Evolutionary conservation across 1,284 basidiomycete species (phyloP), one percentile per base, ranked within the genome.

Genomic region (Grifola frondosa): DNA sequence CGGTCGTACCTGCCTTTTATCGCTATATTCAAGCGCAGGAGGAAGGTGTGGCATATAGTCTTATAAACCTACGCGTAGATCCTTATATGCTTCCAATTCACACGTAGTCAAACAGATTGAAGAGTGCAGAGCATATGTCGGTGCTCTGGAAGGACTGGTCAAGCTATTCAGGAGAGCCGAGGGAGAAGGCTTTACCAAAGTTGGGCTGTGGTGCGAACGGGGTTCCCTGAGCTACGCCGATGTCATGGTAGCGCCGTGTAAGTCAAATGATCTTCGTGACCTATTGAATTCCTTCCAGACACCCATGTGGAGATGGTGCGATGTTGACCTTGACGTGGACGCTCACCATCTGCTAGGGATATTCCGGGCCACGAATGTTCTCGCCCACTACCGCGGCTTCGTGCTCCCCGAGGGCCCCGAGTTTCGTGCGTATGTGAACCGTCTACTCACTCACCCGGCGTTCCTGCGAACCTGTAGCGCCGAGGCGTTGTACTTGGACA

Each of bases 21-120:
- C 78, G 84, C 19, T 89, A 76, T 57, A 71, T 91, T 10, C 88
- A 91, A 67, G 81, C 86, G 0, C 88, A 89, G 62, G 79, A 82
- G 19, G 49, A 53, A 52, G 58, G 60, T 57, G 34, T 22, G 53
- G 6, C 22, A 15, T 23, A 30, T 37, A 20, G 21, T 30, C 28
- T 32, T 20, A 16, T 28, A 6, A 15, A 24, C 15, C 7, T 19
- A 21, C 25, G 15, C 37, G 31, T 9, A 22, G 17, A 28, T 15
- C 9, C 29, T n/a, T 22, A 36, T 25, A 9, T 3, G 19, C 7
- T 16, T 21, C 16, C 19, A 21, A 31, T 37, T 8, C 30, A 49
- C 37, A 19, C 19, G 8, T 62, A 19, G 67, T 70, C 5, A 72
- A 76, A 7, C 84, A 89, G 57, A 73, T 77, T 35, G 64, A 74